Base-by-base conservation (phyloP, 257 asterid species). In the Rhazya stricta region DNA sequence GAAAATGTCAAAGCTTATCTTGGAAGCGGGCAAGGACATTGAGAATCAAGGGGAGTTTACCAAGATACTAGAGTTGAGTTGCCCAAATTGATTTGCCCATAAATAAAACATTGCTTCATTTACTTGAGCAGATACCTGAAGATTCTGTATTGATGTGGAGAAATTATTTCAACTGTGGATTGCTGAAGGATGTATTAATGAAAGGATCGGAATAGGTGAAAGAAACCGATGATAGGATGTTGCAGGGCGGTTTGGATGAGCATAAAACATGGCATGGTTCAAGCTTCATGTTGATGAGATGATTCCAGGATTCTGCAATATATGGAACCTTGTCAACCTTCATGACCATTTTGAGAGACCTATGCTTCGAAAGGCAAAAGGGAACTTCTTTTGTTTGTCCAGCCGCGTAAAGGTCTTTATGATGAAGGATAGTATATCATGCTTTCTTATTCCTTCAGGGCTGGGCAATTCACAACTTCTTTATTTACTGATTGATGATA, bases 121-220 rank as follows among this genome's bases (percentile, higher is more conserved):
- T 76, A 67, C 41, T n/a, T 51, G 79, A 56, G 74, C 23, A 16
- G 5, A 21, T 76, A 25, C 69, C 73, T 0, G 79, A 76, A 30
- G 74, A 76, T 32, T 13, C 36, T 0, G 58, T 16, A 76, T 76
- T 2, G 43, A 34, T 1, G 57, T 15, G 9, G 48, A 67, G 42
- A 54, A 6, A n/a, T 42, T 77, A 45, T 77, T n/a, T 34, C 71
- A 69, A 6, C 27, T 77, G 16, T 77, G 75, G 80, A 70, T 77
- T 0, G 72, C 71, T 1, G 76, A 77, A 6, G 77, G 18, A 18
- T 71, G 36, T 77, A 25, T 32, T 46, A 29, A 13, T 1, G 45
- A 41, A 51, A 45, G n/a, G 80, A 76, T 36, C 46, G n/a, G 43
- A 25, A 36, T 29, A 0, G 41, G 29, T 6, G 61, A n/a, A 61